Base-by-base conservation (phyloP, 352 stramenopile species). In the Globisporangium canariense region DNA sequence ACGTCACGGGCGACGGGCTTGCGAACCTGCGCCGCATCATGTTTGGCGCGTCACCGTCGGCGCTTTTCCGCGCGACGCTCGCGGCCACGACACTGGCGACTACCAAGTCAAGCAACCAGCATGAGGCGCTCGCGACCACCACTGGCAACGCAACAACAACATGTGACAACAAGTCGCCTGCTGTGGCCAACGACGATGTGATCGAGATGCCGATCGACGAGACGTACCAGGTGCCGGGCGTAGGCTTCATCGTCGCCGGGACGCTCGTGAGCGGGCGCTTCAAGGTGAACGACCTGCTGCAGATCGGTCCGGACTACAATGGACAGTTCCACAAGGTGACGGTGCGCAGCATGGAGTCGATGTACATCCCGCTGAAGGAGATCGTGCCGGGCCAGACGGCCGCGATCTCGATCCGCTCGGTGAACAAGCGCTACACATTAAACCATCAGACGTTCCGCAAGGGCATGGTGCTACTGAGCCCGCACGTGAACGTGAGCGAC, bases 1-100 rank as follows among this genome's bases (percentile, higher is more conserved):
- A 98, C 78, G 98, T 99, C 10, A 99, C 96, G 11, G 98, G 98
- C 22, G 89, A 99, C 60, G 96, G 97, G 0, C 69, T 95, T 49
- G 74, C 78, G 11, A 95, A 95, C 57, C 56, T 95, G 34, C 76
- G 82, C 22, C 81, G 80, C 58, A 89, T 91, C 73, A 81, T 89
- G 58, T 90, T 62, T 65, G 80, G 77, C 45, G 83, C 80, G 57
- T 93, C 80, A 52, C 86, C 85, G 2, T 70, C 71, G 5, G 85
- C 85, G 30, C 66, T 93, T 52, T 91, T 91, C 71, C 90, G 90
- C 63, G 79, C 79, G 38, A 84, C 74, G n/a, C 43, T 94, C 18
- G 78, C 83, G 20, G 75, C 70, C 2, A 78, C 82, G 49, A 85
- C 83, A 11, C 67, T 91, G 3, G 70, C 77, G 16, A 86, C 76